These are phyloP conservation scores for Rhamnella rubrinervis DNA, from an alignment of 331 rosid genomes.

Conservation along the genomic window DNA sequence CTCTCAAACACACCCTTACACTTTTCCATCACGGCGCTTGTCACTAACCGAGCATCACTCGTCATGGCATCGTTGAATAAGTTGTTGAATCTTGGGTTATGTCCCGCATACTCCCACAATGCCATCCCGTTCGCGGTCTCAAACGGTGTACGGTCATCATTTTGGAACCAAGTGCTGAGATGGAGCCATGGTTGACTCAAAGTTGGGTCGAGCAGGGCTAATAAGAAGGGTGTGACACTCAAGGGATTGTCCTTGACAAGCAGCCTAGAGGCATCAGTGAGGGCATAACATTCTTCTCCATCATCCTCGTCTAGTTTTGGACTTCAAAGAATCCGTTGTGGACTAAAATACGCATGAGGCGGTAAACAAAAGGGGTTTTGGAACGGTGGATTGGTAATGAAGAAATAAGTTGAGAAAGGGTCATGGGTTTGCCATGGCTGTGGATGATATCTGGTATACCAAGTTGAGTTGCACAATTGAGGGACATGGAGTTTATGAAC, in stretches of 20 bases:
- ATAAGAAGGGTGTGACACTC: constrained; percentile 7
- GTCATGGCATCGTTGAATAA: not conserved
- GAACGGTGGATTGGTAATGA: constrained; percentile 36
- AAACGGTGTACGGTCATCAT: not conserved
- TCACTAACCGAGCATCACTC: constrained; percentile 16
- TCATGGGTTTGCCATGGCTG: constrained; percentile 45
- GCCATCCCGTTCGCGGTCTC: constrained; percentile 24
- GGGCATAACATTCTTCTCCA: not conserved
- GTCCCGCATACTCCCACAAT: constrained; percentile 9
- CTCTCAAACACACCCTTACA: constrained; percentile 28
- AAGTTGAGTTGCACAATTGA: constrained; percentile 45
- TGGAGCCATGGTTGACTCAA: not conserved
- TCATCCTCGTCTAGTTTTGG: not conserved
- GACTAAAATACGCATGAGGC: constrained; percentile 45
- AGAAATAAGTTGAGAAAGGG: constrained; percentile 37
- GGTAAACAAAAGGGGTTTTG: constrained; percentile 20
- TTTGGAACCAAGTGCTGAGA: constrained; percentile 25
- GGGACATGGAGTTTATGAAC: constrained; percentile 25
- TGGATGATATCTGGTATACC: constrained; percentile 50
- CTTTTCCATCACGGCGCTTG: constrained; percentile 10
- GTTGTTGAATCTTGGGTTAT: not conserved
- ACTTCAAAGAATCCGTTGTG: constrained; percentile 19
- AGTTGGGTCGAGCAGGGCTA: too few species aligned
- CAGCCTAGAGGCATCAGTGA: constrained; percentile 25
- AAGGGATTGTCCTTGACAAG: constrained; percentile 29